Base-by-base conservation (phyloP, 2,329 filamentous ascomycete genomes). In the Coniochaeta sp. region DNA sequence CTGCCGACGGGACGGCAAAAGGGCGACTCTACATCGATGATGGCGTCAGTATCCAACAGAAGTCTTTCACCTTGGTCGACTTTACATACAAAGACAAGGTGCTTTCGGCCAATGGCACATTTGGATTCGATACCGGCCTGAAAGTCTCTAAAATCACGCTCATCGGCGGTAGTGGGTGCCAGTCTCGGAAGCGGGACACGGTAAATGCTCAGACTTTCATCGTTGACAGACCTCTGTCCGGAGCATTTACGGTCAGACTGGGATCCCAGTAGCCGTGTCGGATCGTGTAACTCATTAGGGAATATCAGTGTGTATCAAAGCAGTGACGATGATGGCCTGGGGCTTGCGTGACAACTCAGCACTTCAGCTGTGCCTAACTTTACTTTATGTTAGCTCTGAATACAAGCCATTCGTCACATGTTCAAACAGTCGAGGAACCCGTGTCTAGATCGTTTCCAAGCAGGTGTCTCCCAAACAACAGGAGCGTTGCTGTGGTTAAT, bases 21-120 rank as follows among this genome's bases (percentile, higher is more conserved):
- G 91, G 91, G 0, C 77, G 79, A 58, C 76, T 95, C 60, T 95
- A 93, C 70, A 74, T 95, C 6, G 91, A 95, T 65, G 90, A 96
- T 62, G 91, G 91, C 9, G 85, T 86, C 61, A 86, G 81, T 28
- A 66, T 93, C 57, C 75, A 82, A 61, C 89, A 89, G 71, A 63
- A 73, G 2, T 70, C 67, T 1, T 83, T 79, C n/a, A 84, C 80
- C 7, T 75, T 83, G 60, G 78, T 92, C 58, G 71, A 75, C 16
- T 89, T 93, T 65, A 66, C 70, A 9, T 93, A 85, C 68, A 73
- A 78, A 54, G 69, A 78, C 2, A 81, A 82, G 36, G 73, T 74
- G 60, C 77, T 89, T 26, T 73, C 65, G 0, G 72, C 80, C 38
- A 74, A 72, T 1, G 87, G 86, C 0, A 70, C 67, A 1, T 89